These are phyloP conservation scores for Phytophthora boehmeriae DNA, from an alignment of 352 stramenopile genomes.

Conservation along the genomic window DNA sequence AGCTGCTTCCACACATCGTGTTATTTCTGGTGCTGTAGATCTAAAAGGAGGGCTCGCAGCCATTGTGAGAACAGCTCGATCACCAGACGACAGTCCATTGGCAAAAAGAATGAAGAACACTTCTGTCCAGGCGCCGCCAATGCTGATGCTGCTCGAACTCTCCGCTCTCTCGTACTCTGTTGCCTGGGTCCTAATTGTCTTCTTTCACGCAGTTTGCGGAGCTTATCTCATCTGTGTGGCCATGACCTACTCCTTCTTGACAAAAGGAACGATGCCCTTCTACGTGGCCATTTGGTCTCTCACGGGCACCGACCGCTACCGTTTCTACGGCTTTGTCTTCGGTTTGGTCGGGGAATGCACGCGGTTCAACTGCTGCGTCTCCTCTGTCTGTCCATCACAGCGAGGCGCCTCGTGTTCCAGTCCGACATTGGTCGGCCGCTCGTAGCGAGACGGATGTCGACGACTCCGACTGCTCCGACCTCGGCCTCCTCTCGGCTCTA, in stretches of 20 bases:
- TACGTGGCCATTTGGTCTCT: conserved; percentile 32
- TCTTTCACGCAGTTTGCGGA: conserved; percentile 24
- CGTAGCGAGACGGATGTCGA: not conserved
- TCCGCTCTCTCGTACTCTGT: not conserved
- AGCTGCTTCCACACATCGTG: no score
- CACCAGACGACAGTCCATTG: no score
- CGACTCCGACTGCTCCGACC: no score
- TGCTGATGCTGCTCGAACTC: conserved; percentile 8
- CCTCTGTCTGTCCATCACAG: conserved; percentile 25
- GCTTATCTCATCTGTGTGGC: conserved; percentile 27
- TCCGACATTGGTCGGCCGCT: conserved; percentile 16
- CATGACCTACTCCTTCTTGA: conserved; percentile 32
- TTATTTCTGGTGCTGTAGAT: no score
- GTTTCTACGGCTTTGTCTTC: conserved; percentile 30
- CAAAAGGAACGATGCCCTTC: conserved; percentile 21
- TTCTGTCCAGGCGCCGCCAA: not conserved
- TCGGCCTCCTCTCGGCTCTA: no score
- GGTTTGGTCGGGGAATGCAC: conserved; percentile 31
- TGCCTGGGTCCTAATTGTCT: conserved; percentile 32
- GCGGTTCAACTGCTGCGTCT: conserved; percentile 25
- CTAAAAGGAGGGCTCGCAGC: no score
- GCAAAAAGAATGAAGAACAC: no score
- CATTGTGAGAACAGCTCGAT: no score
- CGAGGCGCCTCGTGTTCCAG: conserved; percentile 17
- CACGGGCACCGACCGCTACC: conserved; percentile 26